Base-by-base conservation (phyloP, 257 asterid species). In the Euphrasia confusa region DNA sequence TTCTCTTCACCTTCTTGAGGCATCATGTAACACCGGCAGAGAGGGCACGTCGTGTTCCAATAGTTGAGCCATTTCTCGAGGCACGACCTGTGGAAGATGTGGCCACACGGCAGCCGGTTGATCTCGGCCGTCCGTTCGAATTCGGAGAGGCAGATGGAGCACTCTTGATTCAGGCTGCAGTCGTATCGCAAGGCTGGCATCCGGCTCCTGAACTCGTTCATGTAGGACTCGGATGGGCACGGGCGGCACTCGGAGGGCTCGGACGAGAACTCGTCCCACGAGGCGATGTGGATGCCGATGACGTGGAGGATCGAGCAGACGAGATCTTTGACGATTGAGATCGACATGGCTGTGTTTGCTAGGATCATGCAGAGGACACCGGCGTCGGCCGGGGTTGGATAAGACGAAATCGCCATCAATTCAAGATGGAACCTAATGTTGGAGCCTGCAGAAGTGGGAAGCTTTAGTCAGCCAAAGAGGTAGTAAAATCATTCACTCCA, bases 41-140 rank as follows among this genome's bases (percentile, higher is more conserved):
- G 95, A 7, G 98, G 98, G 72, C 98, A 91, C 0, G 95, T 91
- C 55, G 80, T 76, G 73, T 81, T 78, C 96, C 95, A 91, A 58
- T 71, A 77, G 73, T 79, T 85, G 71, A 91, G 60, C 98, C 98
- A 91, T 58, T 77, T 86, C 82, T 86, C 96, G 10, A 91, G 76
- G 77, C 96, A 91, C 14, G 58, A 32, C 59, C 74, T 77, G 64
- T 91, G 98, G 82, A 91, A 91, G 33, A 88, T 83, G 18, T 91
- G 98, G 58, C 94, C 92, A 17, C 98, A 91, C 0, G 87, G 56
- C 33, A 88, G 85, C 53, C 69, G 84, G 78, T 88, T 88, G 59
- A 91, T 75, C 77, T 86, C 87, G 4, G 94, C 77, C 37, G 76
- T 80, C 1, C 86, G 87, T 37, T 79, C 75, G 55, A 91, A 86